Evolutionary conservation across 192 early-diverging fungal genomes (phyloP), one percentile per base, ranked within the genome.

Genomic region (Phycomyces blakesleeanus): DNA sequence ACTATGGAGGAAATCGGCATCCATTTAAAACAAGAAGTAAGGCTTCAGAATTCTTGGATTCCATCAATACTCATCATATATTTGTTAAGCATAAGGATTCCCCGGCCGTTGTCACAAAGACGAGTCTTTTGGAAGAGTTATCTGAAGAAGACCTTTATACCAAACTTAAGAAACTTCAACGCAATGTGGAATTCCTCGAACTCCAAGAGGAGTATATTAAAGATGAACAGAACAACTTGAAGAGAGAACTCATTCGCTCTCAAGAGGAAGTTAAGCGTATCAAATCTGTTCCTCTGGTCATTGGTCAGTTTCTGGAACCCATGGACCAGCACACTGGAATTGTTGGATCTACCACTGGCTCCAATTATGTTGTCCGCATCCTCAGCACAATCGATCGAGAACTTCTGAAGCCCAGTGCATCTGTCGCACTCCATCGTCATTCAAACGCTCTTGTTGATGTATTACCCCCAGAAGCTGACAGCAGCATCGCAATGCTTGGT

Each of bases 191-290:
- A 77, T 91, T 99, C 66, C 78, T 99, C 44, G 89, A 94, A 55
- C 80, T 99, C 25, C 95, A 99, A 80, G 95, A 99, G 73, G 95
- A 98, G 75, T 99, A 98, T 76, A 99, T 99, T 76, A 97, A 97
- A 79, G 94, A 96, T 69, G 96, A 99, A 76, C 93, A 96, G 81
- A 93, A 94, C 80, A 96, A 98, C 76, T 69, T 99, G 56, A 94
- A 97, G 72, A 81, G 91, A 47, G 97, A 99, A 69, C 81, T 99
- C 55, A 80, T 97, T 49, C 87, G 93, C 34, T 94, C 97, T 22
- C 91, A 94, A 74, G 96, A 97, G 66, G 95, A 99, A 76, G 96
- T 99, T 27, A 97, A 98, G 80, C 87, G 97, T 54, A 97, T 99
- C 64, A 89, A 95, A 70, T 95, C 95, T 1, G 96, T 99, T 14